These are phyloP conservation scores for Barnettozyma pratensis DNA, from an alignment of 805 yeast species.

Conservation along the genomic window DNA sequence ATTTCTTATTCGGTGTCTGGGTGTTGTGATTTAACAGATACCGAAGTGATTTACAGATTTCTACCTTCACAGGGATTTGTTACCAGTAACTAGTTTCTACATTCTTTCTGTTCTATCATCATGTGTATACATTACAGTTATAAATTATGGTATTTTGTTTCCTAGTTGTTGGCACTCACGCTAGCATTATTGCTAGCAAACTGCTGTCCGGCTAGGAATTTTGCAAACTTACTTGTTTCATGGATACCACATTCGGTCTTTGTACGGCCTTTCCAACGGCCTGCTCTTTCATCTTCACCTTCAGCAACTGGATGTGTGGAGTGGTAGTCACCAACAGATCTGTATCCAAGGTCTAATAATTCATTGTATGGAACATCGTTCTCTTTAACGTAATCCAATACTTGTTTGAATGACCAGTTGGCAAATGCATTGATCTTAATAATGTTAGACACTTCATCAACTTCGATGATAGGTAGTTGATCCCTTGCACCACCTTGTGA, in stretches of 20 bases:
- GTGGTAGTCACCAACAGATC: conserved; percentile 93
- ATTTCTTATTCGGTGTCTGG: background rate
- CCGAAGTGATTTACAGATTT: background rate
- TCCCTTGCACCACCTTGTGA: conserved; percentile 87
- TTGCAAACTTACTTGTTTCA: conserved; percentile 67
- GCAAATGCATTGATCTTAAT: conserved; percentile 87
- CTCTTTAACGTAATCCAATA: conserved; percentile 60
- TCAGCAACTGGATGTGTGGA: conserved; percentile 85
- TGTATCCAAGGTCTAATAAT: conserved; percentile 78
- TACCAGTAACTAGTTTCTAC: background rate
- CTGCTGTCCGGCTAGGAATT: conserved; percentile 37
- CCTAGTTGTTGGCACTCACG: conserved; percentile 1
- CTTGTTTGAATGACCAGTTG: conserved; percentile 74
- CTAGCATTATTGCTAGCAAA: background rate
- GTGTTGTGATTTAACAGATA: background rate
- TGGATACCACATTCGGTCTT: conserved; percentile 97
- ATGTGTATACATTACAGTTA: background rate
- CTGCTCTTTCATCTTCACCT: conserved; percentile 95
- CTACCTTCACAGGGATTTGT: too few species aligned
- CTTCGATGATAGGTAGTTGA: conserved; percentile 65
- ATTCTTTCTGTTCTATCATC: background rate
- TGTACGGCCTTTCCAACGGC: conserved; percentile 90
- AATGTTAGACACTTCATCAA: conserved; percentile 63
- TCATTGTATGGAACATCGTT: conserved; percentile 82
- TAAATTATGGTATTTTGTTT: background rate